Evolutionary conservation across 768 basidiomycete species (phyloP), one percentile per base, ranked within the genome.

Genomic region (Leucocoprinus birnbaumii): DNA sequence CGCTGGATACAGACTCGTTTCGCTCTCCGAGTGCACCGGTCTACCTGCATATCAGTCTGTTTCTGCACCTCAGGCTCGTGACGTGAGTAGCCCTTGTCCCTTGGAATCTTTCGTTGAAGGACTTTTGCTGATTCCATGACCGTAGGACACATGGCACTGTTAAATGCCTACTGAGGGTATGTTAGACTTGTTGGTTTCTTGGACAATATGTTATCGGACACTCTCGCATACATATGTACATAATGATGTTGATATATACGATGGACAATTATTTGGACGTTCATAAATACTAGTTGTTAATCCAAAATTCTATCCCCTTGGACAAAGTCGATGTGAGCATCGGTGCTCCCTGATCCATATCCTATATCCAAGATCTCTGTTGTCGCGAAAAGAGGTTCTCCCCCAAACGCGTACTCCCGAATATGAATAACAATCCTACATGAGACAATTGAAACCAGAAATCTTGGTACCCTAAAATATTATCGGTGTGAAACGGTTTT

Each of bases 1-100:
- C 0, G 74, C 73, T 1, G 77, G 75, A 2, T 78, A 79, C 65
- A 63, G 57, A 16, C 63, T 80, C 13, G 78, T 78, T 14, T 73
- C 71, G 3, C 54, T 79, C 4, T 71, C 77, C 0, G 73, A 77
- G 34, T 80, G 77, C 52, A 65, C 74, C 10, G 76, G 73, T 2
- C 58, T 59, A 52, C 58, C 65, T 16, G 65, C 76, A 0, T 79
- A 79, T 53, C 68, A 70, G 48, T 64, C 61, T 19, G 66, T 73
- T 14, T 66, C 58, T 4, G 56, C 65, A 16, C 71, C 75, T 0
- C 51, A 55, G 11, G 51, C 55, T 6, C 63, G 57, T 34, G 70
- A 71, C 57, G 74, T 75, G 60, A 51, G 73, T 66, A 13, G 4
- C 4, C 18, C 18, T 31, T 24, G 2, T 13, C 11, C 3, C 19